Percentiles rank a stretch among this genome's conserved stretches.
Conservation (phyloP, 805 yeast species). For the Metschnikowia picachoensis region DNA sequence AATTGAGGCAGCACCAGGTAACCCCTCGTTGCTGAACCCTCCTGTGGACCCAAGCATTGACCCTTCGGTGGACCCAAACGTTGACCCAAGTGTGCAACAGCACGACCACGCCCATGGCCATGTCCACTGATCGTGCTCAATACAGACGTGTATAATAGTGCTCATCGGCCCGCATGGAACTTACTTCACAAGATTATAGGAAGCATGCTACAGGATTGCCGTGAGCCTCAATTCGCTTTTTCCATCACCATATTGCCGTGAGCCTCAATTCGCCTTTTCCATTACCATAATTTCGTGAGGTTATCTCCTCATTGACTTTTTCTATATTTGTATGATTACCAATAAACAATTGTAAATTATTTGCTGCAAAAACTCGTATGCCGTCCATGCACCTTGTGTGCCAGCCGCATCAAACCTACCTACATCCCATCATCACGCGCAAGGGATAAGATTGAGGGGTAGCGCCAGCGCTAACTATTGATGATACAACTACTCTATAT, state of each 20-base stretch:
- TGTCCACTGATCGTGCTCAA: constrained; percentile 13
- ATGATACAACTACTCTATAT: no score
- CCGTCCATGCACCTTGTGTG: no score
- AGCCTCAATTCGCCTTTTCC: background rate
- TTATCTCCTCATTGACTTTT: constrained; percentile 4
- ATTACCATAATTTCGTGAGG: background rate
- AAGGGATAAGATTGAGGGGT: no score
- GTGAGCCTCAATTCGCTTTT: background rate
- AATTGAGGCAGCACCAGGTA: constrained; percentile 32
- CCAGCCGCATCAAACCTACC: no score
- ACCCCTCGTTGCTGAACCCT: constrained; percentile 24
- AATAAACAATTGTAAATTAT: constrained; percentile 7
- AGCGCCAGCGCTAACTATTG: no score
- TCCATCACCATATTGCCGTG: background rate
- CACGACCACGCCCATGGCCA: constrained; percentile 37
- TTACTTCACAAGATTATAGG: background rate
- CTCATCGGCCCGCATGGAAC: constrained; percentile 1
- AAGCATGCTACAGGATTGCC: no score
- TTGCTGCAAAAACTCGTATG: no score
- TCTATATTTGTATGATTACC: constrained; percentile 13
- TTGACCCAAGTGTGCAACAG: constrained; percentile 41
- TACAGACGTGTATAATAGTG: constrained; percentile 11
- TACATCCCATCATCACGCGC: no score
- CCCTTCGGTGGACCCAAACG: constrained; percentile 43
- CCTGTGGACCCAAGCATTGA: constrained; percentile 32